Base-by-base conservation (phyloP, 1,139 yeast species). In the Pichia sp. region DNA sequence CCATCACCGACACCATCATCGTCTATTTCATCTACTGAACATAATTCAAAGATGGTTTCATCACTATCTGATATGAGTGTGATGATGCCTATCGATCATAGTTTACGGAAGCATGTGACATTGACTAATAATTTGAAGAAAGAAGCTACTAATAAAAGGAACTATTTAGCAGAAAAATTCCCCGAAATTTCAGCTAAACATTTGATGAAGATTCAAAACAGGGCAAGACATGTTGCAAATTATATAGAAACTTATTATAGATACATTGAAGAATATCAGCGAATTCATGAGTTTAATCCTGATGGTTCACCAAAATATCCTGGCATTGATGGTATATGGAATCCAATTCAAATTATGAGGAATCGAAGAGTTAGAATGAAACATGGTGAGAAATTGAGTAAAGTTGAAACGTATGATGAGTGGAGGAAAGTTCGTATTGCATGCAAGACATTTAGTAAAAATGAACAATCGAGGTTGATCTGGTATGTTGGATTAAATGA, bases 331-430 rank as follows among this genome's bases (percentile, higher is more conserved):
- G 84, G 82, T 1, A 72, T 74, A 3, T 86, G 81, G 61, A 86
- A 86, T 55, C 96, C 96, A 1, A 63, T 86, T 35, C 95, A 84
- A 56, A 72, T 79, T 17, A 74, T 86, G 28, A 64, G 96, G 46
- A 83, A 86, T 58, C 66, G 96, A 42, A 67, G 69, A 44, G 57
- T 79, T 10, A 58, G 73, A 49, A 69, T 70, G 48, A 72, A 70
- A 50, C 64, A 71, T 51, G 63, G 63, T 33, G 74, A 71, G 21
- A 42, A 42, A 15, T 30, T 51, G 10, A 48, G 48, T 12, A 38
- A 41, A 14, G 36, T 40, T 31, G 23, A 38, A 25, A 17, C 10
- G 5, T 21, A 38, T 20, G 41, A 39, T n/a, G 40, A 39, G 8
- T 48, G 59, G 41, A 53, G 53, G 22, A 48, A 51, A 14, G 51